Evolutionary conservation across 306 rosid species (phyloP).

Genomic region (Dalbergia cultrata): DNA sequence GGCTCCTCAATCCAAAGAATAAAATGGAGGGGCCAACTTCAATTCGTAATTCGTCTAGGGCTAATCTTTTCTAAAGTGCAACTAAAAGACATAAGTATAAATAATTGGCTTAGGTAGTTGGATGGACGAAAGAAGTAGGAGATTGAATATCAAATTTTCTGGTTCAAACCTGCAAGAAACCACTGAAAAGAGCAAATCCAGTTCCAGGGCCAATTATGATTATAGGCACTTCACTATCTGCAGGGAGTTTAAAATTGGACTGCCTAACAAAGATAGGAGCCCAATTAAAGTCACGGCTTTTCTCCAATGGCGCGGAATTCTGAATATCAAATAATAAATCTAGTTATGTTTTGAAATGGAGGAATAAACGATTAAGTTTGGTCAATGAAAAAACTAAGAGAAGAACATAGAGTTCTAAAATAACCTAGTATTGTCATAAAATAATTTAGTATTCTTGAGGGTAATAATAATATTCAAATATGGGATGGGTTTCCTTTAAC

Average conservation of each 20-base stretch:
- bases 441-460: too few relatives aligned
- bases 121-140: not conserved
- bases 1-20: slow-evolving; percentile 93
- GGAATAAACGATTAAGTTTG: not conserved
- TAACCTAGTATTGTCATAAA: too few relatives aligned
- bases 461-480: too few relatives aligned
- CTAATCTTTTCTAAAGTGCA: slow-evolving; percentile 81
- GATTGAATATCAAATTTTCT: slow-evolving; percentile 36
- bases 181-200: slow-evolving; percentile 99
- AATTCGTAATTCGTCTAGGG: slow-evolving; percentile 74
- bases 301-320: slow-evolving; percentile 77
- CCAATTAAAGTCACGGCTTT: slow-evolving; percentile 81
- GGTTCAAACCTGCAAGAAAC: slow-evolving; percentile 88
- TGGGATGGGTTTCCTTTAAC: fast-evolving
- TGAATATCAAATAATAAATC: slow-evolving; percentile 47
- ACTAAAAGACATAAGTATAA: slow-evolving; percentile 32
- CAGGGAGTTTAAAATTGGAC: slow-evolving; percentile 92
- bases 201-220: slow-evolving; percentile 99
- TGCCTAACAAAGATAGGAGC: slow-evolving; percentile 93
- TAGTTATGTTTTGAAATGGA: not conserved
- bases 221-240: slow-evolving; percentile 78
- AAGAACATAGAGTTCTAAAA: too few relatives aligned
- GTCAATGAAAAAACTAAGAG: too few relatives aligned
- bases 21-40: slow-evolving; percentile 81
- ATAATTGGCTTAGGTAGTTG: slow-evolving; percentile 26